Percentiles rank a stretch among this genome's conserved stretches.
Evolutionary conservation across 768 basidiomycete genomes (phyloP).

Genomic region (Stropharia rugosoannulata): DNA sequence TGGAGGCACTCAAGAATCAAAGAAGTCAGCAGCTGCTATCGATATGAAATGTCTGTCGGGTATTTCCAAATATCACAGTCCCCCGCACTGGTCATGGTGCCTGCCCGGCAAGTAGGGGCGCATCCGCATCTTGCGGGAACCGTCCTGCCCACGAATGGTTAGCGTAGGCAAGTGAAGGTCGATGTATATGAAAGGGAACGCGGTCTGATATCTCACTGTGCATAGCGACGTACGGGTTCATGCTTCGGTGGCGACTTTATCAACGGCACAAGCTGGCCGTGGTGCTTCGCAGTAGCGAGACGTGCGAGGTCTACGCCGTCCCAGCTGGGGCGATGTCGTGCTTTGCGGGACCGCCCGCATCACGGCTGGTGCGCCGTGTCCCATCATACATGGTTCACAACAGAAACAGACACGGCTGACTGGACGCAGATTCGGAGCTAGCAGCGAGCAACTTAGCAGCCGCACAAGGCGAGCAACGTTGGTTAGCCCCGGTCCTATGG

Average conservation of each 20-base stretch:
- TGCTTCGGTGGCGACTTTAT: no score
- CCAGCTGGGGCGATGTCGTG: slow-evolving; percentile 4
- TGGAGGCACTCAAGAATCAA: not conserved
- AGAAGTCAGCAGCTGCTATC: not conserved
- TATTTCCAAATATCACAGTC: not conserved
- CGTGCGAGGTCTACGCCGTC: not conserved
- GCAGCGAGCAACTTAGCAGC: no score
- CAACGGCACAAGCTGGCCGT: no score
- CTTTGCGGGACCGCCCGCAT: slow-evolving; percentile 2
- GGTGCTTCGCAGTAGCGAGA: not conserved
- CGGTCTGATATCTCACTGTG: no score
- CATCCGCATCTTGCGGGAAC: no score
- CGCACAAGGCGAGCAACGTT: no score
- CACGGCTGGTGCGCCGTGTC: not conserved
- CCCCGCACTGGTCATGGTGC: not conserved
- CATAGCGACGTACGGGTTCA: no score
- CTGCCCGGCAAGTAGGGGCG: not conserved
- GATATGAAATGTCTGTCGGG: not conserved
- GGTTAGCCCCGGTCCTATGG: no score
- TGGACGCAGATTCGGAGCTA: no score
- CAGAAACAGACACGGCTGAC: slow-evolving; percentile 1
- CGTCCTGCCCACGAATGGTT: no score
- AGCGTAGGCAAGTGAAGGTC: not conserved
- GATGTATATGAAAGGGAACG: no score
- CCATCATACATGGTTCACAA: slow-evolving; percentile 8